phyloP scores from a whole-genome alignment of 164 flowering plant genomes.

The Buxus sempervirens region DNA sequence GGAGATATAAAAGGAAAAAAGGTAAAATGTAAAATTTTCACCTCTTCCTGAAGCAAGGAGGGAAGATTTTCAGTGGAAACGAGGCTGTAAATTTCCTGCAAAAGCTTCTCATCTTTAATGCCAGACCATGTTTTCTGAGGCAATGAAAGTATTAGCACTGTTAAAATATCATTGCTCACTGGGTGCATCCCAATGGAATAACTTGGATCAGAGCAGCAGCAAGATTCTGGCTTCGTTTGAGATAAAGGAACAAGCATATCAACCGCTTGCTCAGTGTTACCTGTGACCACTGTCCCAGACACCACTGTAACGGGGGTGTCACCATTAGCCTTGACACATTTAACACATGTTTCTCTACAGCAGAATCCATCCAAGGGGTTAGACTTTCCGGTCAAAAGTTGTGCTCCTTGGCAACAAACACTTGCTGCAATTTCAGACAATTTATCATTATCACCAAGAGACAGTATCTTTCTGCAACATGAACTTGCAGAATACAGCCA shows the following conservation, averaged over 20 bases:
- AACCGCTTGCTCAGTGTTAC: neutral
- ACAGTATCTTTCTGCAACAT: neutral
- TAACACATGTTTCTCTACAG: neutral
- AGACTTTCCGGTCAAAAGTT: neutral
- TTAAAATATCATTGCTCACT: neutral
- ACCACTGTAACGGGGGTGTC: neutral
- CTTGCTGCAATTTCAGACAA: neutral
- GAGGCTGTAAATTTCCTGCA: neutral
- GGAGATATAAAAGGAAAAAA: neutral
- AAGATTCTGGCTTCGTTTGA: neutral
- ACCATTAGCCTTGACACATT: neutral
- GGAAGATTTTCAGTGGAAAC: slow-evolving; percentile 8
- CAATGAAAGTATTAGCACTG: slow-evolving; percentile 2
- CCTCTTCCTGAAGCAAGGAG: slow-evolving; percentile 7
- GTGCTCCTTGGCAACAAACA: slow-evolving; percentile 8
- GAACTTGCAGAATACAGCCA: slow-evolving; percentile 1
- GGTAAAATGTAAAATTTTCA: neutral
- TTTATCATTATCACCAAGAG: neutral
- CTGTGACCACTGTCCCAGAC: neutral
- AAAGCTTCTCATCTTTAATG: slow-evolving; percentile 1
- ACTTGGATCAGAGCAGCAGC: neutral
- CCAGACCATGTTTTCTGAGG: slow-evolving; percentile 10
- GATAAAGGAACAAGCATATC: slow-evolving; percentile 8
- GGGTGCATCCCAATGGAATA: neutral
- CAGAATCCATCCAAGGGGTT: neutral